Evolutionary conservation across 352 stramenopile genomes (phyloP), one percentile per base, ranked within the genome.

Genomic region (Pythium myriotylum): DNA sequence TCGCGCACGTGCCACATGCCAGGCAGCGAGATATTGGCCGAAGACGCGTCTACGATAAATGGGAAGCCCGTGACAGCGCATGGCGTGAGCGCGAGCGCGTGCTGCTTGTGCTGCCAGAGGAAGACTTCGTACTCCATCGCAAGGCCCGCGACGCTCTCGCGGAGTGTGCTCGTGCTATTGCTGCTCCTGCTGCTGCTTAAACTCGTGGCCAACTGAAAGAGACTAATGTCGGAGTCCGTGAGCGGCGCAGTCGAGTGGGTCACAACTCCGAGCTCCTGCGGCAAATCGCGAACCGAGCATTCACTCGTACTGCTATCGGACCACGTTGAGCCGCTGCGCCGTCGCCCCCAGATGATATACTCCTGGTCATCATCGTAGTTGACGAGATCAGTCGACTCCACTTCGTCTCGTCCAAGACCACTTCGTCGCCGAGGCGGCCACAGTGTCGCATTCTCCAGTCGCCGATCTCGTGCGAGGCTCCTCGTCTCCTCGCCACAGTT

Each of bases 1-100:
- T 84, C 72, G 19, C 72, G 73, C 35, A 89, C 66, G 47, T 80
- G 77, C 77, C 77, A 89, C 76, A 91, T 86, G 35, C 81, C 81
- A 7, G 81, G 79, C 24, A 91, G 67, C 41, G 75, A 68, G 29
- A 77, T 64, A 64, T 89, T 89, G 39, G 72, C 77, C 17, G 70
- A 62, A 23, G 71, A 59, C 56, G 71, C 43, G 56, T 79, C 63
- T 4, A 20, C 13, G 29, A 91, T 74, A 53, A 67, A 74, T 7
- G 79, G 81, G 39, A 75, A 88, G 0, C 73, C 79, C 4, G 81
- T 76, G 43, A 73, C 62, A 1, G 59, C 41, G 43, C 79, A 88
- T 32, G 62, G 61, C 23, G 22, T 50, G 20, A 91, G 74, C 41
- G 68, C 55, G 16, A 88, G 23, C 20, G 72, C 79, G 12, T 86